Conservation (phyloP, 805 yeast species). For the Hanseniaspora taiwanica region DNA sequence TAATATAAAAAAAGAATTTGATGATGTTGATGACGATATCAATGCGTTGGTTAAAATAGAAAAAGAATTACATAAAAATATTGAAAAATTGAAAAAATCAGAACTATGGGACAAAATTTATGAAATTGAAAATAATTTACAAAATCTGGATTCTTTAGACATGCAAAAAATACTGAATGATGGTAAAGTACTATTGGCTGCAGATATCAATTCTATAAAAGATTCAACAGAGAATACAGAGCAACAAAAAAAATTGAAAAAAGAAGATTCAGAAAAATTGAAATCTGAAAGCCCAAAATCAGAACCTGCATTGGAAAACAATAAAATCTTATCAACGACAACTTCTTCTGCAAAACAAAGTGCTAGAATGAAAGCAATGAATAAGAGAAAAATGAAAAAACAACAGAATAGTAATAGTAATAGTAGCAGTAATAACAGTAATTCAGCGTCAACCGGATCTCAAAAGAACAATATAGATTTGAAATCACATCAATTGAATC, state of each 20-base stretch:
- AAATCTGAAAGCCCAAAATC: constrained; percentile 7
- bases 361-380: constrained; percentile 85
- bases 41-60: constrained; percentile 23
- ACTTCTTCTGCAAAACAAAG: constrained; percentile 28
- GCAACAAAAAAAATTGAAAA: constrained; percentile 5
- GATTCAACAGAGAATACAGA: constrained; percentile 10
- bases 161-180: constrained; percentile 35
- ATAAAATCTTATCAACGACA: too few species aligned
- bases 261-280: constrained; percentile 6
- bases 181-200: constrained; percentile 31
- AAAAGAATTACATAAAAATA: constrained; percentile 20
- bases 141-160: constrained; percentile 38
- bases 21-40: constrained; percentile 4
- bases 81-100: constrained; percentile 16
- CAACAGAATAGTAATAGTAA: too few species aligned
- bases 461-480: constrained; percentile 23
- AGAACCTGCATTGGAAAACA: constrained; percentile 8
- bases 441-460: constrained; percentile 14
- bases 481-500: constrained; percentile 2
- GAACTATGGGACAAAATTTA: constrained; percentile 10
- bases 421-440: too few species aligned
- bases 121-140: constrained; percentile 28
- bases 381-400: constrained; percentile 77
- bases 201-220: constrained; percentile 12
- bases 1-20: constrained; percentile 2